Percentiles rank a stretch among this genome's conserved stretches.
Conservation (phyloP, 2,329 filamentous ascomycete species). For the Colletotrichum sp. region DNA sequence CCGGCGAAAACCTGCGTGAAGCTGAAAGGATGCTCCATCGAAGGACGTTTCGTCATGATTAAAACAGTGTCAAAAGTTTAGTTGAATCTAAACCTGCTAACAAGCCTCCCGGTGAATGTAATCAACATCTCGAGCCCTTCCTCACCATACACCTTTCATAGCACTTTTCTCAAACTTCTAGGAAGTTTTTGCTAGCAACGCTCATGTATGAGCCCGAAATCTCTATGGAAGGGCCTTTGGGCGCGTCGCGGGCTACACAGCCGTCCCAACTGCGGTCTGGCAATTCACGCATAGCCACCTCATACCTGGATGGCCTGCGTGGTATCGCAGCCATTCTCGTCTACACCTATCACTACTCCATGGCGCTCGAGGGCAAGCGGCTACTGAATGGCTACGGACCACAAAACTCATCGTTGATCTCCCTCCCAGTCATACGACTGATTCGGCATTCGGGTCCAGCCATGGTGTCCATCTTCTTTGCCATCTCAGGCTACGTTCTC, state of each 20-base stretch:
- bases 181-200: rapidly evolving
- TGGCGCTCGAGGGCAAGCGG: not conserved
- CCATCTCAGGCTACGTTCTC: not conserved
- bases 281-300: not conserved
- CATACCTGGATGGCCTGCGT: not conserved
- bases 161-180: not conserved
- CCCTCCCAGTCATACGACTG: not conserved
- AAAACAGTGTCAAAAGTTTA: not conserved
- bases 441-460: not conserved
- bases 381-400: not conserved
- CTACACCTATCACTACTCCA: not conserved
- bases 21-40: not conserved
- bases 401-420: not conserved
- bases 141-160: not conserved
- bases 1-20: not conserved
- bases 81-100: not conserved
- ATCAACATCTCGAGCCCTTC: rapidly evolving
- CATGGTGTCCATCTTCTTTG: not conserved
- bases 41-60: not conserved
- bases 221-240: not conserved
- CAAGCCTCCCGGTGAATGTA: not conserved
- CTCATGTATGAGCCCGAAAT: not conserved
- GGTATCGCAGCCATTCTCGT: not conserved
- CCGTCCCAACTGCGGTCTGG: not conserved
- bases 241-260: not conserved